Conservation (phyloP, 2,329 filamentous ascomycete genomes). For the Hansfordia pulvinata region DNA sequence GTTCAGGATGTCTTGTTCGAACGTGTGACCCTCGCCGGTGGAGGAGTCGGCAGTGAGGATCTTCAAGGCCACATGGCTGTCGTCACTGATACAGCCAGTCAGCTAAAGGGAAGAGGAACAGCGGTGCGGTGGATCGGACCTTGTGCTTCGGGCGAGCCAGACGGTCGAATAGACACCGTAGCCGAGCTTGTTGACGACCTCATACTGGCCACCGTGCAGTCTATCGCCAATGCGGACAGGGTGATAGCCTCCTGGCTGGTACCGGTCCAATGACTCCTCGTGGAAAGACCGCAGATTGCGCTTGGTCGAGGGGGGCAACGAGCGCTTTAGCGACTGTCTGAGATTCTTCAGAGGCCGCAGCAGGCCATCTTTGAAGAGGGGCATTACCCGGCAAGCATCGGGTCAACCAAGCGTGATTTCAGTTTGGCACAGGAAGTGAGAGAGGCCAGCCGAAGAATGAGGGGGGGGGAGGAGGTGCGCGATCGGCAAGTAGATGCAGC, state of each 20-base stretch:
- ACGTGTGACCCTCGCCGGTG: constrained; percentile 3
- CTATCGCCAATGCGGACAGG: constrained; percentile 13
- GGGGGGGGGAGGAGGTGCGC: too few relatives aligned
- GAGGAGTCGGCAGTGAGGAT: constrained; percentile 10
- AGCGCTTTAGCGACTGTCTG: too few relatives aligned
- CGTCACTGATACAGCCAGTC: constrained; percentile 1
- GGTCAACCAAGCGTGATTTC: too few relatives aligned
- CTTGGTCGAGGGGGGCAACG: neutral
- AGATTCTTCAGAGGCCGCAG: too few relatives aligned
- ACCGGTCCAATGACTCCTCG: constrained; percentile 2
- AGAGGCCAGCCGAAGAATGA: too few relatives aligned
- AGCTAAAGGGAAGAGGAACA: constrained; percentile 1
- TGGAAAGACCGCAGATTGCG: neutral
- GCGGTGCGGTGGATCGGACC: constrained; percentile 14
- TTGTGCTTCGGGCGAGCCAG: constrained; percentile 15
- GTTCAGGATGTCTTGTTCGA: constrained; percentile 9
- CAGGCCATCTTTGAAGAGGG: too few relatives aligned
- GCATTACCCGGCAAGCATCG: too few relatives aligned
- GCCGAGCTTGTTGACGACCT: constrained; percentile 15
- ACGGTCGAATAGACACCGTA: constrained; percentile 13
- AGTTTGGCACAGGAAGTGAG: too few relatives aligned
- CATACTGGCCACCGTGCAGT: constrained; percentile 13
- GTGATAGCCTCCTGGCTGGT: constrained; percentile 14
- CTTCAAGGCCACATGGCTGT: constrained; percentile 15
- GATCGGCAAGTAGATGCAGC: too few relatives aligned